Evolutionary conservation across 805 yeast species (phyloP), one percentile per base, ranked within the genome.

Genomic region (Kuraishia ogatae): DNA sequence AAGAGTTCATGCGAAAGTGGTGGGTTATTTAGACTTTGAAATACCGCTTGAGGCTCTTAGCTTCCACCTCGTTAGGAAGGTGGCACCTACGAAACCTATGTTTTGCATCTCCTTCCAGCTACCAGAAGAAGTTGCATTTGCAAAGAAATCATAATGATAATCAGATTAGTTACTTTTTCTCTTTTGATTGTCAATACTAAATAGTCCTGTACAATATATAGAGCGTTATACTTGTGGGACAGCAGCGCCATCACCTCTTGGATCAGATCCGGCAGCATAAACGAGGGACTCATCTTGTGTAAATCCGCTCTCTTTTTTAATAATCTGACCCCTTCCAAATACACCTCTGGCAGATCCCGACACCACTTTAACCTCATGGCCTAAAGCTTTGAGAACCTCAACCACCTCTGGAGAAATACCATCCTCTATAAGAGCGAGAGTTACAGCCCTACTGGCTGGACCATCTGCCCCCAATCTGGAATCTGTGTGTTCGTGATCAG

Each of bases 51-150:
- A 75, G 2, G 66, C 71, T 0, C 69, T 87, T 46, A 64, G 70
- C 0, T 87, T 93, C 70, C 98, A 93, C 64, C 72, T 86, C 60
- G 99, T 94, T 10, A 82, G 99, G 66, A 85, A 84, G 66, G 99
- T 94, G 7, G 93, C 99, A 0, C 99, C 99, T 2, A 89, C 97
- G 5, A 94, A 94, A 66, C 93, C 93, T 39, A 94, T 94, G 99
- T 92, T 81, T 66, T 90, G 97, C 70, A 87, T 90, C 2, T 76
- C 91, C 6, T 92, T 92, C 69, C 68, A 69, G 62, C 75, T 94
- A 35, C 96, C 96, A 0, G 77, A 75, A 60, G 82, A 78, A 56
- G 83, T 85, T 54, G 89, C 87, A 7, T 84, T 84, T 54, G 65
- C 67, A 59, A 57, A 55, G 43, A 17, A 39, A 52, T 26, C 15